These are phyloP conservation scores for Pleurozium schreberi DNA, from an alignment of 225 moss, liverwort and hornwort species.

Conservation along the genomic window DNA sequence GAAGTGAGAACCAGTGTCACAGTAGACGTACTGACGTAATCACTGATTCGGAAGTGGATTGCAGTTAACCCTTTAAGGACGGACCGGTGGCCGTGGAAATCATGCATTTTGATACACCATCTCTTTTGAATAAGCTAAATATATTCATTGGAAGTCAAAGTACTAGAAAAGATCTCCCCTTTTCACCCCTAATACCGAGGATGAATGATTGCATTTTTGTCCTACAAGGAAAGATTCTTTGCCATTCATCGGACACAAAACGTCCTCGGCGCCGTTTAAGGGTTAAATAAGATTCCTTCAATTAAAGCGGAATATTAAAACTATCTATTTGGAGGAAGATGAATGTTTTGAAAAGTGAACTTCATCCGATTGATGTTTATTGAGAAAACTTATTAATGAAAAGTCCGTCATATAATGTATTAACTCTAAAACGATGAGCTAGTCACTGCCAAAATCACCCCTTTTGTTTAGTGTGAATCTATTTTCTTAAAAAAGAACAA, in stretches of 20 bases:
- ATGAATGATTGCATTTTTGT: too few species aligned
- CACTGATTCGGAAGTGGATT: background rate
- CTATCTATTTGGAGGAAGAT: background rate
- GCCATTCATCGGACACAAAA: too few species aligned
- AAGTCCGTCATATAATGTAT: background rate
- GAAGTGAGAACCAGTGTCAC: background rate
- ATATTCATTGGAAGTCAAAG: too few species aligned
- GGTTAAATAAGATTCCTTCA: background rate
- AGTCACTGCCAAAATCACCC: background rate
- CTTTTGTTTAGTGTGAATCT: rapidly evolving
- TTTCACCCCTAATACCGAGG: too few species aligned
- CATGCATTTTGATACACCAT: too few species aligned
- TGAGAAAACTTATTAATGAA: background rate
- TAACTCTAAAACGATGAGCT: background rate
- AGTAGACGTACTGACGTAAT: too few species aligned
- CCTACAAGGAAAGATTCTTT: too few species aligned
- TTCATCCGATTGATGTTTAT: background rate
- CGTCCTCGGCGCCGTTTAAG: too few species aligned
- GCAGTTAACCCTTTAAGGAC: too few species aligned
- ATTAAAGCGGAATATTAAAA: background rate
- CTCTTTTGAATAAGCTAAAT: too few species aligned
- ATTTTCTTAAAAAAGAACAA: background rate
- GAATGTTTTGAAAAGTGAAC: background rate
- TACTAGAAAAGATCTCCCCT: too few species aligned
- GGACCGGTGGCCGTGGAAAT: too few species aligned